Evolutionary conservation across 305 asterid genomes (phyloP), one percentile per base, ranked within the genome.

Genomic region (Lippia alba): DNA sequence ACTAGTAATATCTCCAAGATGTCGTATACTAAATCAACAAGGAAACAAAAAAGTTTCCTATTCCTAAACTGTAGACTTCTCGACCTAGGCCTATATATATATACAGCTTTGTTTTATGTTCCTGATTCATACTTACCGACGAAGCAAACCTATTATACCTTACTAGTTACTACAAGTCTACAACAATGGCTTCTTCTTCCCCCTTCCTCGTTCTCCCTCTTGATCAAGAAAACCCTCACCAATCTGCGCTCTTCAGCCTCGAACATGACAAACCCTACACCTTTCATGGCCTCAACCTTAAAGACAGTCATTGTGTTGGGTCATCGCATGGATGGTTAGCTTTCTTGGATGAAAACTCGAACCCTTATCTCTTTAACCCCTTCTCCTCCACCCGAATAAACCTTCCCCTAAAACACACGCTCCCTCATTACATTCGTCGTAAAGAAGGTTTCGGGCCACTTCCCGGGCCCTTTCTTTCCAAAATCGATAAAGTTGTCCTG

Each of bases 401-500:
- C 10, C 49, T 44, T 11, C 49, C 49, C 10, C 0, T 5, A 8
- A 44, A 44, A 44, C 49, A 44, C 8, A 53, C 69, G 30, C 59
- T 69, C 40, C 67, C 60, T 2, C 49, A 44, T 11, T 44, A 44
- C 49, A 10, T 44, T 44, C 49, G 8, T 11, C 12, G 10, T 8
- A 44, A 7, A 1, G 9, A 36, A 36, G 41, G 41, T 8, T 36
- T 36, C 41, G 41, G 41, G 9, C 9, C 14, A 4, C 12, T 44
- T 11, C 10, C 12, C n/a, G 49, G 51, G 5, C 7, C 60, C 12
- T 24, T 0, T 7, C 12, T 34, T 2, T 39, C 60, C 62, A 17
- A 51, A 65, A 34, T 72, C 30, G 66, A 32, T 0, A 76, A 76
- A 34, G 30, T 55, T 17, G 50, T 79, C 34, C n/a, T 75, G 1